A percentile compares a stretch with the other conserved stretches of the same genome.
phyloP scores from a whole-genome alignment of 768 basidiomycete genomes.

The Pulveroboletus ravenelii region DNA sequence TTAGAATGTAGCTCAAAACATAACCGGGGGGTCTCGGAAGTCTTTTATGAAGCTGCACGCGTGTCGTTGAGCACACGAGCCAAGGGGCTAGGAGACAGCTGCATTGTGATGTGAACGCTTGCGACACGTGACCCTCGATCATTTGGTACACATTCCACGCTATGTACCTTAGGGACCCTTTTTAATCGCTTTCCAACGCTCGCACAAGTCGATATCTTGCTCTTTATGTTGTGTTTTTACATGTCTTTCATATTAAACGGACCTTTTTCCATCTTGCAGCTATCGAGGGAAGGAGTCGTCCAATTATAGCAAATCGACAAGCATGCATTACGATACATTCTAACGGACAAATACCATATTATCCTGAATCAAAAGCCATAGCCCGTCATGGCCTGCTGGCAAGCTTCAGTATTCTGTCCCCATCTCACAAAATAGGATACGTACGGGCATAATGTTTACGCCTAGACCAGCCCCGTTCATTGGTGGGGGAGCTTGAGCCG shows the following conservation, averaged over 20 bases:
- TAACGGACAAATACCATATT: constrained; percentile 3
- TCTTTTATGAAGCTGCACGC: constrained; percentile 87
- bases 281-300: constrained; percentile 5
- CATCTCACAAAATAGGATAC: constrained; percentile 20
- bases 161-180: constrained; percentile 17
- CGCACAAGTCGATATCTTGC: background rate
- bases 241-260: constrained; percentile 13
- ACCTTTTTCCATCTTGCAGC: background rate
- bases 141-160: constrained; percentile 1
- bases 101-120: constrained; percentile 54
- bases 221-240: background rate
- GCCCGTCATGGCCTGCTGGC: constrained; percentile 58
- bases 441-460: constrained; percentile 54
- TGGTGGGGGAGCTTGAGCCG: constrained; percentile 57
- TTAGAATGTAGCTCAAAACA: constrained; percentile 97
- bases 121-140: background rate
- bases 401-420: constrained; percentile 5
- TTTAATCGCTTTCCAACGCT: constrained; percentile 17
- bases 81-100: constrained; percentile 57
- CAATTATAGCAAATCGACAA: constrained; percentile 27
- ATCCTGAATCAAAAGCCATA: constrained; percentile 36
- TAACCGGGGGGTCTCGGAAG: constrained; percentile 90
- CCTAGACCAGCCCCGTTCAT: constrained; percentile 50
- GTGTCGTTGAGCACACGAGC: constrained; percentile 73
- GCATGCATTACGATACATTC: constrained; percentile 26